Percentiles rank a stretch among this genome's conserved stretches.
phyloP scores from a whole-genome alignment of 2,329 filamentous ascomycete genomes.

The Botrytis porri region DNA sequence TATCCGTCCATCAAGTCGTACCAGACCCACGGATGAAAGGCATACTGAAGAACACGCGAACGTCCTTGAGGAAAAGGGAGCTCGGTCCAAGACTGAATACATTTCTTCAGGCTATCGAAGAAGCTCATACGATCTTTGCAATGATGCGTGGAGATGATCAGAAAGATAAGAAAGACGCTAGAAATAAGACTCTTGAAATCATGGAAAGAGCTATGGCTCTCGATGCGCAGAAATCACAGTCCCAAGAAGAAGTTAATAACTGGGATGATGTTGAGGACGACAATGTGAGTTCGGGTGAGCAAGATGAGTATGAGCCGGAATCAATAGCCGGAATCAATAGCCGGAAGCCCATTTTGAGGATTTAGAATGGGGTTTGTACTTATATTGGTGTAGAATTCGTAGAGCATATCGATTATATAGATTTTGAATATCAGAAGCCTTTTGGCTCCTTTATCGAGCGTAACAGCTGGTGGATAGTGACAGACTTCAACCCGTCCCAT shows the following conservation, averaged over 20 bases:
- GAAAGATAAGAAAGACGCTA: slow-evolving; percentile 22
- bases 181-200: slow-evolving; percentile 29
- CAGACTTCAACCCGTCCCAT: background rate
- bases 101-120: slow-evolving; percentile 23
- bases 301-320: background rate
- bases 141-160: slow-evolving; percentile 20
- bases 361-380: background rate
- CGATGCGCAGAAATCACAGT: slow-evolving; percentile 13
- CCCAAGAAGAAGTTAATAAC: background rate
- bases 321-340: too few relatives aligned
- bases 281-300: background rate
- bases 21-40: slow-evolving; percentile 30
- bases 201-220: slow-evolving; percentile 33
- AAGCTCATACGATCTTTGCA: slow-evolving; percentile 21
- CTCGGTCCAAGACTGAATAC: background rate
- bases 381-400: background rate
- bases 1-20: slow-evolving; percentile 28
- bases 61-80: background rate
- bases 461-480: background rate
- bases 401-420: background rate
- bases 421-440: slow-evolving; percentile 6
- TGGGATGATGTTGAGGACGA: background rate
- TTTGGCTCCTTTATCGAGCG: background rate
- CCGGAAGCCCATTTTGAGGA: background rate
- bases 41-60: slow-evolving; percentile 23